phyloP scores from a whole-genome alignment of 371 early-diverging fungal species.

The Rhizopus stolonifer region DNA sequence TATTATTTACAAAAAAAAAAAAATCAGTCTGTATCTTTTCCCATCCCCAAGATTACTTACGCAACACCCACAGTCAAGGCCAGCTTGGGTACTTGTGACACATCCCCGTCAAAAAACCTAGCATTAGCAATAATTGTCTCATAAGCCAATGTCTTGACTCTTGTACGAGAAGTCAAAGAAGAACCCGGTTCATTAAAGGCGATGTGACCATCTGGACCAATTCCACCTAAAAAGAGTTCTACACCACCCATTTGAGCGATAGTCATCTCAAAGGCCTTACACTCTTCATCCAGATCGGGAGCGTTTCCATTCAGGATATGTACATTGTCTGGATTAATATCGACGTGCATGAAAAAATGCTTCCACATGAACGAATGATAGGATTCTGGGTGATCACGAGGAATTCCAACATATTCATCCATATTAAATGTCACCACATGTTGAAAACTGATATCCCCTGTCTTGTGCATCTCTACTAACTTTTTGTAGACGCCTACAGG shows the following conservation, averaged over 20 bases:
- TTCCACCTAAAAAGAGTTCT: conserved; percentile 42
- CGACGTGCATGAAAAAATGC: conserved; percentile 79
- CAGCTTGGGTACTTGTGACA: conserved; percentile 83
- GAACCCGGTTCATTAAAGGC: conserved; percentile 90
- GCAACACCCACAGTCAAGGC: conserved; percentile 85
- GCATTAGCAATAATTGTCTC: conserved; percentile 90
- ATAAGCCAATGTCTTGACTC: conserved; percentile 85
- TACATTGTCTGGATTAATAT: conserved; percentile 77
- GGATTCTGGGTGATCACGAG: conserved; percentile 76
- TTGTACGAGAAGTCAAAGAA: conserved; percentile 78
- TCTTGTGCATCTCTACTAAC: conserved; percentile 51
- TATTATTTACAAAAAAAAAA: conserved; percentile 24
- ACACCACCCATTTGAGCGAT: conserved; percentile 70
- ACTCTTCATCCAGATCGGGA: conserved; percentile 75
- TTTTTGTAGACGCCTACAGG: conserved; percentile 71
- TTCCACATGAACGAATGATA: conserved; percentile 90
- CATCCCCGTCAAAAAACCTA: conserved; percentile 82
- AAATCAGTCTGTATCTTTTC: conserved; percentile 4
- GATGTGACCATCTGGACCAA: conserved; percentile 88
- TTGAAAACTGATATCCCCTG: conserved; percentile 57
- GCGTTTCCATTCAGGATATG: conserved; percentile 84
- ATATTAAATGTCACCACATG: conserved; percentile 66
- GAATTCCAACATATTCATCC: conserved; percentile 64
- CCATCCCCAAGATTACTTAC: conserved; percentile 33
- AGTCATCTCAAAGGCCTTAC: conserved; percentile 73